Evolutionary conservation across 2,329 filamentous ascomycete genomes (phyloP).

Genomic region (Didymellaceae sp.): DNA sequence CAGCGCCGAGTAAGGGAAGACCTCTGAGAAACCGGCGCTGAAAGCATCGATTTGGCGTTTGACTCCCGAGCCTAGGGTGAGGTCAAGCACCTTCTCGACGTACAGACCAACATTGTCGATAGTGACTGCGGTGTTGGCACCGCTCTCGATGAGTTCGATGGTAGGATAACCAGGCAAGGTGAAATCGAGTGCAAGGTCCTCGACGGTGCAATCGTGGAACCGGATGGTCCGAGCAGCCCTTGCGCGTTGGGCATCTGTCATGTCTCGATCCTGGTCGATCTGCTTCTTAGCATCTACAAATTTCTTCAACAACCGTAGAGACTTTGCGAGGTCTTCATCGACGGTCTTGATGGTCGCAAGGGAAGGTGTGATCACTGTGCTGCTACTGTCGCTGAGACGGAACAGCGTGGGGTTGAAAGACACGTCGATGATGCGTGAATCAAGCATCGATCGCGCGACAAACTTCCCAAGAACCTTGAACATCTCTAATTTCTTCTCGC

Average conservation of each 20-base stretch:
- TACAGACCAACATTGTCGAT: constrained; percentile 93
- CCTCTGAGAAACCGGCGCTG: constrained; percentile 87
- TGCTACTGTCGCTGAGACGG: constrained; percentile 77
- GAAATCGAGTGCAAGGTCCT: constrained; percentile 91
- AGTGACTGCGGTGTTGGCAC: constrained; percentile 76
- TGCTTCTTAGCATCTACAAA: constrained; percentile 83
- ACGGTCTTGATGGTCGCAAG: constrained; percentile 89
- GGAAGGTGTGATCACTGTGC: constrained; percentile 74
- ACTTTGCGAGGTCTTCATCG: constrained; percentile 83
- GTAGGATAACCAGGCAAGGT: constrained; percentile 86
- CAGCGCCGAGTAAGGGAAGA: constrained; percentile 92
- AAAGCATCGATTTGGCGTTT: constrained; percentile 90
- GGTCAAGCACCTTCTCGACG: constrained; percentile 86
- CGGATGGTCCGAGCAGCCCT: constrained; percentile 71
- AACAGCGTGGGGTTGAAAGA: constrained; percentile 98
- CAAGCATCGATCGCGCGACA: constrained; percentile 96
- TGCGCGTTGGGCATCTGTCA: constrained; percentile 74
- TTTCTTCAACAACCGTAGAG: constrained; percentile 84
- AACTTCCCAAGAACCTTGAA: constrained; percentile 97
- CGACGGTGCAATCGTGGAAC: constrained; percentile 78
- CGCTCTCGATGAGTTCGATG: constrained; percentile 81
- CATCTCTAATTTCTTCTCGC: constrained; percentile 84
- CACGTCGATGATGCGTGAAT: constrained; percentile 96
- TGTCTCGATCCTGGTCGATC: constrained; percentile 73
- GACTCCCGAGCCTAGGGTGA: constrained; percentile 89